phyloP scores from a whole-genome alignment of 331 rosid genomes.

The Quercus tomentella region DNA sequence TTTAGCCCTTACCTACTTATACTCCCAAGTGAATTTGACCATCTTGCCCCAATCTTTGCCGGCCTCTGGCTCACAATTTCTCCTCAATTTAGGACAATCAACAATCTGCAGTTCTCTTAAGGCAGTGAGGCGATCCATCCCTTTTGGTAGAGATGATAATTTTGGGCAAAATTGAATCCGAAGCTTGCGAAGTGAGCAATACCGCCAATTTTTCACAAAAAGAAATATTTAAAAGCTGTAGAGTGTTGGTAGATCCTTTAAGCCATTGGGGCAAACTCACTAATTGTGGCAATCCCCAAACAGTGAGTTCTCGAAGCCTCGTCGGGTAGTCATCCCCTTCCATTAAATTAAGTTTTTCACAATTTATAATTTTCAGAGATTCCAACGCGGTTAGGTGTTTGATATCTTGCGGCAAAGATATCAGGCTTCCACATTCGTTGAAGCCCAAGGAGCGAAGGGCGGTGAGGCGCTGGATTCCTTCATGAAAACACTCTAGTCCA shows the following conservation, averaged over 20 bases:
- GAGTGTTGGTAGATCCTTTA: neutral
- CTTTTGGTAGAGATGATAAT: constrained; percentile 13
- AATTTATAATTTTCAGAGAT: neutral
- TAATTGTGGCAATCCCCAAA: neutral
- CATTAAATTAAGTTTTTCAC: neutral
- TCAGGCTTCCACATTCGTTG: neutral
- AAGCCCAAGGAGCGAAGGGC: neutral
- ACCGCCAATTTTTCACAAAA: neutral
- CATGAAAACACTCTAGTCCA: constrained; percentile 1
- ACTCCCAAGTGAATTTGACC: neutral
- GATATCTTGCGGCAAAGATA: neutral
- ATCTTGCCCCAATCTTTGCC: neutral
- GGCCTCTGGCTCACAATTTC: no score
- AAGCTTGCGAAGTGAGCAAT: constrained; percentile 6
- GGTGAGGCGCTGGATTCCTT: neutral
- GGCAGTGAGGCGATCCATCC: neutral
- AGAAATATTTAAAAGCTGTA: neutral
- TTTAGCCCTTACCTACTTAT: no score
- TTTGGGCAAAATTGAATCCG: constrained; percentile 10
- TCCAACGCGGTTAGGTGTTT: constrained; percentile 10
- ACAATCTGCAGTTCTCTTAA: neutral
- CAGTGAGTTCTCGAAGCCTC: neutral
- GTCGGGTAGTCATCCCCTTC: neutral
- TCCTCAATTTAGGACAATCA: neutral
- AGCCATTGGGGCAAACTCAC: constrained; percentile 15